These are phyloP conservation scores for Haberlea rhodopensis DNA, from an alignment of 257 asterid species.

Conservation along the genomic window DNA sequence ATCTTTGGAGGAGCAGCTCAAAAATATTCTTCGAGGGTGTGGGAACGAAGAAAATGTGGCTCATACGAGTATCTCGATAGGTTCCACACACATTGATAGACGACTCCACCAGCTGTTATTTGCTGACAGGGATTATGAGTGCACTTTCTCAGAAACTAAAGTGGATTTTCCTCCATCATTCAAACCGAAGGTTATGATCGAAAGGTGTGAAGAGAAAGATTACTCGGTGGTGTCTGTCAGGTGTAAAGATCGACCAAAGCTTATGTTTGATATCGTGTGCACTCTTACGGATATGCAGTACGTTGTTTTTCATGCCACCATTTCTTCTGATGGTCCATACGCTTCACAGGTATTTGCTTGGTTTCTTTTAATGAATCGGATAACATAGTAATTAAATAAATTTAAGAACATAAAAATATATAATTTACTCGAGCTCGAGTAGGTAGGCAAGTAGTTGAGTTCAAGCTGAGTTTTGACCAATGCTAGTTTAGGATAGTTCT, in stretches of 20 bases:
- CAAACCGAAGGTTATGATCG: slow-evolving; percentile 62
- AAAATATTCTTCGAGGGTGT: slow-evolving; percentile 59
- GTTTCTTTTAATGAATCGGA: not conserved
- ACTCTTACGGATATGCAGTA: slow-evolving; percentile 94
- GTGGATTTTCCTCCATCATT: slow-evolving; percentile 31
- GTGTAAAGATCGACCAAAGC: slow-evolving; percentile 91
- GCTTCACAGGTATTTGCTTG: slow-evolving; percentile 70
- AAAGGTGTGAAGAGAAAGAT: slow-evolving; percentile 79
- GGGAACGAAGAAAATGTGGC: slow-evolving; percentile 47
- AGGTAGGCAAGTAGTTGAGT: too few species aligned
- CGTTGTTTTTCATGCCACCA: slow-evolving; percentile 85
- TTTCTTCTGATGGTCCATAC: slow-evolving; percentile 77
- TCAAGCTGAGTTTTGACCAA: too few species aligned
- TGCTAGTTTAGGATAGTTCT: slow-evolving; percentile 1
- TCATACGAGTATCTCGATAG: slow-evolving; percentile 57
- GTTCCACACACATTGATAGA: slow-evolving; percentile 76
- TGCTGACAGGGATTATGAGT: slow-evolving; percentile 86
- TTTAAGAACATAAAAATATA: too few species aligned
- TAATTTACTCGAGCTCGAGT: too few species aligned
- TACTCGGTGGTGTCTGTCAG: slow-evolving; percentile 80
- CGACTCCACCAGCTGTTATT: slow-evolving; percentile 90
- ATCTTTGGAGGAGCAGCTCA: slow-evolving; percentile 76
- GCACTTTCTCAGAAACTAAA: slow-evolving; percentile 33
- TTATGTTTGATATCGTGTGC: slow-evolving; percentile 96
- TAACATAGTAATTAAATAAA: too few species aligned